Evolutionary conservation across 768 basidiomycete genomes (phyloP).

Genomic region (Boletus sp.): DNA sequence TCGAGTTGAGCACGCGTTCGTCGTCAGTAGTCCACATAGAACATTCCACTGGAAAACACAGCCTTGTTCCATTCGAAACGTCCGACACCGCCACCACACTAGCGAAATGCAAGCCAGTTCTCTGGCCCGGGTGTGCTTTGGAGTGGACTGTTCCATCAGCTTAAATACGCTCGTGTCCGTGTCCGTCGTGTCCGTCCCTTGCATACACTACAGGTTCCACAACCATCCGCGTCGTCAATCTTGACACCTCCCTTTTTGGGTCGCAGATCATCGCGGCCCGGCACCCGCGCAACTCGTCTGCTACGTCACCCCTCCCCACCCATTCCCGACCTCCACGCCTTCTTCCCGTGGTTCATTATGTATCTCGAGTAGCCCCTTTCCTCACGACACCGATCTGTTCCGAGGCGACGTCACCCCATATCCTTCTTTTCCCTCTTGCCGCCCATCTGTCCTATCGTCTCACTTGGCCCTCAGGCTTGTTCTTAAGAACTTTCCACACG

Average conservation of each 20-base stretch:
- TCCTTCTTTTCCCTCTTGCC: background rate
- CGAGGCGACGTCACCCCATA: background rate
- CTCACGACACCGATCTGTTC: conserved; percentile 2
- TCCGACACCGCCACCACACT: conserved; percentile 12
- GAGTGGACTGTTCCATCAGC: background rate
- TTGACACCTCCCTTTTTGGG: conserved; percentile 20
- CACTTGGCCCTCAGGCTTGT: background rate
- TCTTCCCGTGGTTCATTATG: conserved; percentile 17
- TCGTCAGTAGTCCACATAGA: background rate
- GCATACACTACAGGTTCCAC: background rate
- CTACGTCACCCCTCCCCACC: conserved; percentile 19
- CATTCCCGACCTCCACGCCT: conserved; percentile 14
- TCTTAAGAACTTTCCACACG: background rate
- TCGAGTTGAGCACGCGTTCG: background rate
- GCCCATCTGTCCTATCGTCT: background rate
- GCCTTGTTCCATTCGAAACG: conserved; percentile 23
- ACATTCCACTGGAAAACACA: conserved; percentile 33
- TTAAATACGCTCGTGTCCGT: background rate
- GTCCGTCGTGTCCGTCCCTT: background rate
- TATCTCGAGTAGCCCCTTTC: conserved; percentile 4
- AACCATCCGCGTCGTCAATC: background rate
- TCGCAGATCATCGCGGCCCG: conserved; percentile 24
- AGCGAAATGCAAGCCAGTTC: background rate
- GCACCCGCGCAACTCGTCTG: background rate
- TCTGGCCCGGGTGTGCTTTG: too few species aligned